phyloP scores from a whole-genome alignment of 345 rosid species.

The Eucalyptus melliodora region DNA sequence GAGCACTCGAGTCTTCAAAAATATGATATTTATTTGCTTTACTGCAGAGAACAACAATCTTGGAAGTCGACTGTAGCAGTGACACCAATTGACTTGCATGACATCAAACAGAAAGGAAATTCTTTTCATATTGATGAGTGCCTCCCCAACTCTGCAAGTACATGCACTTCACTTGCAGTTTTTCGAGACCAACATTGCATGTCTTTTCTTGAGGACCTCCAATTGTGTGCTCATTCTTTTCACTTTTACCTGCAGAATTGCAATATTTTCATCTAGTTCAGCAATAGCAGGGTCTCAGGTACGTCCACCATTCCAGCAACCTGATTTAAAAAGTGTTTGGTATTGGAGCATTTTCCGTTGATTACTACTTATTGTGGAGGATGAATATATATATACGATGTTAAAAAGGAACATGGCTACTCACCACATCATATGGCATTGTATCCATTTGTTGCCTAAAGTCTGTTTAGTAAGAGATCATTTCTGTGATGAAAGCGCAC shows the following conservation, averaged over 20 bases:
- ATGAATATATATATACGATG: no score
- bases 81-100: not conserved
- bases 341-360: no score
- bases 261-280: not conserved
- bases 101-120: not conserved
- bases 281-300: not conserved
- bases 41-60: not conserved
- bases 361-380: no score
- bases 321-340: no score
- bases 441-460: no score
- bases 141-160: not conserved
- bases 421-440: no score
- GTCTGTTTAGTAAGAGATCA: no score
- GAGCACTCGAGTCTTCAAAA: not conserved
- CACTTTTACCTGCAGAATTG: not conserved
- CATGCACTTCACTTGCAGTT: not conserved
- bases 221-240: not conserved
- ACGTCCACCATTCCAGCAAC: no score
- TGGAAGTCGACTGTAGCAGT: not conserved
- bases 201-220: not conserved
- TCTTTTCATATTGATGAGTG: not conserved
- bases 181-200: not conserved
- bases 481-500: no score
- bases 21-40: not conserved
- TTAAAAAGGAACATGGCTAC: no score